Base-by-base conservation (phyloP, 495 filamentous ascomycete species). In the Annulohypoxylon nitens region DNA sequence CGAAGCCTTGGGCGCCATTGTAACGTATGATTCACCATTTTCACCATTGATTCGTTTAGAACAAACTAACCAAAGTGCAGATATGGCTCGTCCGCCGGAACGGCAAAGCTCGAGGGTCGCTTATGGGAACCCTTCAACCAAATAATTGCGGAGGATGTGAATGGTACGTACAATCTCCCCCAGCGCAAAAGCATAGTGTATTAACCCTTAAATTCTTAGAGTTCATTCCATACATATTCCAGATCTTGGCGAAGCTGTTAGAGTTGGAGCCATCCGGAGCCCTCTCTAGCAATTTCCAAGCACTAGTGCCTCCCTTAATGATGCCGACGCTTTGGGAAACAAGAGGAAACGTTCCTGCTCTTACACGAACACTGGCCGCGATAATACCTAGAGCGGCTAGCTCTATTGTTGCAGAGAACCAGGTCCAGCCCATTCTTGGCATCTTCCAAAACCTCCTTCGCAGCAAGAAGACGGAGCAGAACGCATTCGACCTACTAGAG, bases 191-290 rank as follows among this genome's bases (percentile, higher is more conserved):
- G 55, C 48, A 12, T 2, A 50, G 33, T 12, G 11, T 3, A 73
- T 68, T 82, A 51, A 74, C 68, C 10, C 37, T 2, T 57, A 25
- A 1, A 0, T 41, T 64, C 43, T 12, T 75, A 93, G 97, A 99
- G 82, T 99, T 98, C 79, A 90, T 92, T 71, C 97, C 96, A 10
- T 99, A 97, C 74, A 90, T 98, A 47, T 97, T 99, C 84, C 97
- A 98, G 81, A 88, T 99, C 30, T 93, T 98, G 64, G 91, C 94
- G 3, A 91, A 94, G 18, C 88, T 98, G 37, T 88, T 98, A 2
- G 94, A 97, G 81, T 86, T 91, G 30, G 93, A 95, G 71, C 90
- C 93, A 2, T 85, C 92, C 5, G 90, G 85, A 6, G 84, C 89
- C 12, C 83, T 98, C 14, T 89, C 94, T 0, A 86, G 89, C 7